Base-by-base conservation (phyloP, 192 early-diverging fungal species). In the Backusella luteola region DNA sequence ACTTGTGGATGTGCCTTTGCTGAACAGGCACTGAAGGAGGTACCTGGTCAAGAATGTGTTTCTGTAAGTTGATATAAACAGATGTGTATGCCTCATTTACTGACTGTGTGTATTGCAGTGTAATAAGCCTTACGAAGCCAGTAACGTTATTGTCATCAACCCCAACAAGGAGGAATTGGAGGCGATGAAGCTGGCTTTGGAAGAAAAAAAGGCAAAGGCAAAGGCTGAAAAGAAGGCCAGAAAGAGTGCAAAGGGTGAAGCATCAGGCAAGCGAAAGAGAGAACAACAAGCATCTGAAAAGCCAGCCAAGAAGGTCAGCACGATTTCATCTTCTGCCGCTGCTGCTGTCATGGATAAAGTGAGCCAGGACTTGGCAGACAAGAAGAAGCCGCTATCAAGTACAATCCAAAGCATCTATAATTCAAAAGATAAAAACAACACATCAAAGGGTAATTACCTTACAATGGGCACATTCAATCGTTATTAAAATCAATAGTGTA, bases 1-100 rank as follows among this genome's bases (percentile, higher is more conserved):
- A 85, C 84, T 6, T 96, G 94, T 84, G 95, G 95, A 4, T 94
- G 92, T 78, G 94, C 91, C 7, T 80, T 96, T 81, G 90, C 94
- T 14, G 91, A 92, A 66, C 87, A 91, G 70, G 93, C 93, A 6
- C 77, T 96, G 34, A 91, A 92, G 73, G 87, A 92, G 71, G 82
- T 94, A 32, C 88, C 91, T 9, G 85, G 85, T 6, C 79, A 76
- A 23, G 80, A 84, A 14, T 96, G 94, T 79, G 74, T 94, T 19
- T 87, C 81, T 67, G 89, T 90, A 85, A 77, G 80, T 72, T 1
- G 23, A 29, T 63, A 63, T 63, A 59, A 9, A 29, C 8, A 23
- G 32, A 32, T 32, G 32, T 32, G 67, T 68, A 11, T 11, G 0
- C 1, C 32, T 23, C 26, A 74, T 41, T 26, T 42, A 36, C 76